Base-by-base conservation (phyloP, 2,329 filamentous ascomycete genomes). In the Phyllosticta citrichinensis region DNA sequence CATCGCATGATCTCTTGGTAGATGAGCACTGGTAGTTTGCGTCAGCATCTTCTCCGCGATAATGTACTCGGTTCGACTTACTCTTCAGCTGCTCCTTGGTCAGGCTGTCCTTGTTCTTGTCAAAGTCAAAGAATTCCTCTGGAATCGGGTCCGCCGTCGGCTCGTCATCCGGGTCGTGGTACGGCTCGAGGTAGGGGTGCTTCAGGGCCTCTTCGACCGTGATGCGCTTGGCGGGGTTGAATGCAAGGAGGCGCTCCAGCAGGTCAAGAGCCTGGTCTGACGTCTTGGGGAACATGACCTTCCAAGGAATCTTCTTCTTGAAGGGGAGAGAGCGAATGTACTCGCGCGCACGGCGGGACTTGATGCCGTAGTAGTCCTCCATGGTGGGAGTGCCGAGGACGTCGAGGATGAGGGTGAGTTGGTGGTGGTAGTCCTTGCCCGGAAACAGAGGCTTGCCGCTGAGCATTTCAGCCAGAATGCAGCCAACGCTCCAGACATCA, bases 301-400 rank as follows among this genome's bases (percentile, higher is more conserved):
- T 90, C 85, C 97, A 94, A 0, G 94, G 92, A 55, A 97, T 95
- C 86, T 97, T 97, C 87, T 97, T 97, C 85, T 97, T 97, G 82
- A 97, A 97, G 19, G 94, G 93, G 55, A 97, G 83, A 59, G 92
- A 97, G 64, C 94, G 91, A 73, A 99, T 99, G 79, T 99, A 99
- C 78, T 99, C 94, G 66, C 94, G 86, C 57, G 94, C 94, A 70
- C 94, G 90, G 66, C 94, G 89, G 59, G 94, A 97, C 80, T 99
- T 99, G 84, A 99, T 99, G 66, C 94, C 94, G 70, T 99, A 99
- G 83, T 99, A 99, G 74, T 99, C 94, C 75, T 99, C 94, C 94
- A 99, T 99, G 12, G 94, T 99, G 2, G 94, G 94, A 2, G 94
- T 99, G 65, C 94, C 94, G 63, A 99, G 87, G 57, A 99, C 93